Base-by-base conservation (phyloP, 169 alveolate species). In the Theileria equi region DNA sequence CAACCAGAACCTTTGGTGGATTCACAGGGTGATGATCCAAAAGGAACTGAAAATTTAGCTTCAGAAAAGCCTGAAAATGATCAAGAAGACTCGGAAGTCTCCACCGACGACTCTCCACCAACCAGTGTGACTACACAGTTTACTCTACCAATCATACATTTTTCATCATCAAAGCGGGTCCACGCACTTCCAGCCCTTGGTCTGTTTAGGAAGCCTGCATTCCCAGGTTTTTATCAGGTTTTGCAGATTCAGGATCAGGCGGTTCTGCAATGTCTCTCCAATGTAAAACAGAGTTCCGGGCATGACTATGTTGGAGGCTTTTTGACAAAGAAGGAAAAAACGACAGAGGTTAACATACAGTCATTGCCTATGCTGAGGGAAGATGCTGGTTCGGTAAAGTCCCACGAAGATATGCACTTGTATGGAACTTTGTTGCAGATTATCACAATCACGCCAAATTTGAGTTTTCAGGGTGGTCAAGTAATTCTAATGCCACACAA, bases 171-270 rank as follows among this genome's bases (percentile, higher is more conserved):
- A 21, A 48, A 36, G 11, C 57, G 81, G 3, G 41, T 78, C 11
- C 86, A 86, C 23, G 76, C 74, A 2, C 49, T 86, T 31, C 67
- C 78, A 10, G 93, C 90, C 7, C 59, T 88, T 23, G 90, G 86
- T 6, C 60, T 88, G 61, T 81, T 68, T 40, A 77, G 90, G 28
- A 81, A 86, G 54, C 93, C 93, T 0, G 92, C 92, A 3, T 88
- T 88, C 45, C 93, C 93, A 1, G 93, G 93, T 3, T 88, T 85
- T 70, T 88, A 74, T 48, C 93, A 88, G 50, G 84, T 88, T 21
- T 72, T 88, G 34, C 93, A 88, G 50, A 66, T 86, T 8, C 92
- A 84, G 19, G 92, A 86, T 68, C 91, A 62, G 21, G 53, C 70
- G 2, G 85, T 81, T 16, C 25, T 74, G 29, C 59, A 80, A 40